These are phyloP conservation scores for Ramaria sp. DNA, from an alignment of 768 basidiomycete species.

Conservation along the genomic window DNA sequence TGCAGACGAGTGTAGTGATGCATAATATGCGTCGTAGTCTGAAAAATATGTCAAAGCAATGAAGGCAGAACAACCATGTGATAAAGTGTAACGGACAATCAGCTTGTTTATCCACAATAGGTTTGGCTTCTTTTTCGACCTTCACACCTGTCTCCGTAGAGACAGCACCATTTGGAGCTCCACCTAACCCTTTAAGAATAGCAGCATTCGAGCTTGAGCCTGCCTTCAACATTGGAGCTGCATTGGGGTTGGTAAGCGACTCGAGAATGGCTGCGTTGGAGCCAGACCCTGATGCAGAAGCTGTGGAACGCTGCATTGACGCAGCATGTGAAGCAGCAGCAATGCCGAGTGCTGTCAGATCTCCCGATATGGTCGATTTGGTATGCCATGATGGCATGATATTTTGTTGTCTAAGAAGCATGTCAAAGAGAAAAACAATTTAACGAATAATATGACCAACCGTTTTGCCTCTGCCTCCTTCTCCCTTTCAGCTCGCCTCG, in stretches of 20 bases:
- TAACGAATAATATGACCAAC: conserved; percentile 15
- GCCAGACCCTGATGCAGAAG: conserved; percentile 19
- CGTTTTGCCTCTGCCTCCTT: conserved; percentile 76
- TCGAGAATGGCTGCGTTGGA: conserved; percentile 38
- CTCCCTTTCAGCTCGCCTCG: conserved; percentile 60
- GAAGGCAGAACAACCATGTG: not conserved
- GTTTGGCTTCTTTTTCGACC: conserved; percentile 31
- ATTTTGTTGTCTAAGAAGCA: conserved; percentile 57
- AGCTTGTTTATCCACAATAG: conserved; percentile 41
- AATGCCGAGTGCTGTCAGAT: conserved; percentile 78
- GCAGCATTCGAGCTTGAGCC: conserved; percentile 22
- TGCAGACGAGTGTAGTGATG: conserved; percentile 53
- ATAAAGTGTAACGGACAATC: conserved; percentile 44
- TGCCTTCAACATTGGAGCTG: not conserved
- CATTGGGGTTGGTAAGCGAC: conserved; percentile 6
- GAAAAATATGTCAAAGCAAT: not conserved
- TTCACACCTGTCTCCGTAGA: conserved; percentile 15
- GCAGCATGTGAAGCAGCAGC: conserved; percentile 54
- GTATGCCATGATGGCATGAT: conserved; percentile 90
- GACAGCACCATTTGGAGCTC: conserved; percentile 29
- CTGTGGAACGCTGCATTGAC: conserved; percentile 18
- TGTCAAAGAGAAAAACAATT: not conserved
- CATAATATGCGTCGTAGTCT: conserved; percentile 82
- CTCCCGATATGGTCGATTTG: conserved; percentile 90
- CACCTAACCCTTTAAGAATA: conserved; percentile 57